Evolutionary conservation across 2,329 filamentous ascomycete species (phyloP), one percentile per base, ranked within the genome.

Genomic region (Fusarium sp.): DNA sequence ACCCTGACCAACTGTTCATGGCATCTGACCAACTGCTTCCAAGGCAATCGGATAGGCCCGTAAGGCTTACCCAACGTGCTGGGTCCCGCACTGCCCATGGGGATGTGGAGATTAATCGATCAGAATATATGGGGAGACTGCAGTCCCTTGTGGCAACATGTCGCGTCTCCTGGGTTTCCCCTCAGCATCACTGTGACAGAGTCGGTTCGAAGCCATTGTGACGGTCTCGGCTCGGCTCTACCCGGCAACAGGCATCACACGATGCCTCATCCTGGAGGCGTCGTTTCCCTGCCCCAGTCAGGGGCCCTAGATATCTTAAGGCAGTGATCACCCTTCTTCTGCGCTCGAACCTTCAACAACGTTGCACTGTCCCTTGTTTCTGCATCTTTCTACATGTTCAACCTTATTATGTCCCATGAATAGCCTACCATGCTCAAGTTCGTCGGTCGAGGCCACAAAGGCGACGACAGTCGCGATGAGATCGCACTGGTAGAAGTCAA

Each of bases 401-500:
- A 18, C 37, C 13, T 54, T 28, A 23, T 41, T 43, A 54, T 54
- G n/a, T 18, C 28, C 16, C 34, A 43, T 31, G 37, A 43, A 43
- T 43, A 43, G 43, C 9, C 9, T 11, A 23, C 46, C 15, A 50
- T 56, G 52, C 52, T 56, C 52, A 46, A 30, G 31, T 56, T 56
- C 52, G 31, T 56, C 34, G 40, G 52, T 8, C 40, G 39, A 56
- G 40, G 40, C 31, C 52, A 36, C 40, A 56, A 46, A 37, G 39
- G 37, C 27, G 52, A 56, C 23, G 52, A 56, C 40, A 56, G 52
- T 15, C 52, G 52, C 28, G 52, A 56, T 34, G 52, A 56, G 28
- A 56, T 56, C 52, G 40, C 52, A 27, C 52, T 56, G n/a, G 52
- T 56, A 36, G 52, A 56, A 46, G 28, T 16, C 13, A 39, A 56